These are phyloP conservation scores for Metschnikowia kunwiensis DNA, from an alignment of 805 yeast species.

Conservation along the genomic window DNA sequence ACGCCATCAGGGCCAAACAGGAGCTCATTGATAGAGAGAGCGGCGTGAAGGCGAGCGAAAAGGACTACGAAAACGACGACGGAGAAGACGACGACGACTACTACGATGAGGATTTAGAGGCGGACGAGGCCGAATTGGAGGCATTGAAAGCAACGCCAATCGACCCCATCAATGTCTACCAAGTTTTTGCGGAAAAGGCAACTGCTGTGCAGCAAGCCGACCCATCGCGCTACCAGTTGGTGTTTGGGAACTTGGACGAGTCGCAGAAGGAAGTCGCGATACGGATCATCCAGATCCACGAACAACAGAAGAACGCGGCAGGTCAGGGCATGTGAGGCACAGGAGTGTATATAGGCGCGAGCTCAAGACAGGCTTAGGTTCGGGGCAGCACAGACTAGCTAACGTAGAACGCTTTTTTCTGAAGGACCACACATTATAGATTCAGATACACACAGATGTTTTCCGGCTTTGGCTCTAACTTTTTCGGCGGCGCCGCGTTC, in stretches of 20 bases:
- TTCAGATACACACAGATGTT: too few species aligned
- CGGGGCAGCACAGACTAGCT: slow-evolving; percentile 4
- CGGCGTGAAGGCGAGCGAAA: slow-evolving; percentile 27
- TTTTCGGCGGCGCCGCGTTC: slow-evolving; percentile 35
- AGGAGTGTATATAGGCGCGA: slow-evolving; percentile 6
- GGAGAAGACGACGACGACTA: slow-evolving; percentile 32
- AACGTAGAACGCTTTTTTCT: too few species aligned
- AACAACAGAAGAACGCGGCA: slow-evolving; percentile 15
- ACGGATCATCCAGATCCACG: slow-evolving; percentile 26
- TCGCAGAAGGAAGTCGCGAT: slow-evolving; percentile 32
- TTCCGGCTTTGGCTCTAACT: slow-evolving; percentile 39
- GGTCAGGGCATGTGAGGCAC: slow-evolving; percentile 3
- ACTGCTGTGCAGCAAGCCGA: slow-evolving; percentile 47
- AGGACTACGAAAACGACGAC: slow-evolving; percentile 22
- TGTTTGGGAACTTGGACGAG: slow-evolving; percentile 42
- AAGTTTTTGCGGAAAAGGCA: slow-evolving; percentile 57
- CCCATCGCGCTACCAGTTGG: slow-evolving; percentile 44
- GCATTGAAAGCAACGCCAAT: slow-evolving; percentile 79
- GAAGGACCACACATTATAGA: too few species aligned
- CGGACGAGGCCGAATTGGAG: slow-evolving; percentile 74
- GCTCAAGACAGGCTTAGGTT: slow-evolving; percentile 1
- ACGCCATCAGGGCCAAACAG: slow-evolving; percentile 46
- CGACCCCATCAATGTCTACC: slow-evolving; percentile 71
- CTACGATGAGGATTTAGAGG: slow-evolving; percentile 37
- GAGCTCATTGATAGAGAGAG: slow-evolving; percentile 41